Base-by-base conservation (phyloP, 2,329 filamentous ascomycete genomes). In the Clonostachys solani region DNA sequence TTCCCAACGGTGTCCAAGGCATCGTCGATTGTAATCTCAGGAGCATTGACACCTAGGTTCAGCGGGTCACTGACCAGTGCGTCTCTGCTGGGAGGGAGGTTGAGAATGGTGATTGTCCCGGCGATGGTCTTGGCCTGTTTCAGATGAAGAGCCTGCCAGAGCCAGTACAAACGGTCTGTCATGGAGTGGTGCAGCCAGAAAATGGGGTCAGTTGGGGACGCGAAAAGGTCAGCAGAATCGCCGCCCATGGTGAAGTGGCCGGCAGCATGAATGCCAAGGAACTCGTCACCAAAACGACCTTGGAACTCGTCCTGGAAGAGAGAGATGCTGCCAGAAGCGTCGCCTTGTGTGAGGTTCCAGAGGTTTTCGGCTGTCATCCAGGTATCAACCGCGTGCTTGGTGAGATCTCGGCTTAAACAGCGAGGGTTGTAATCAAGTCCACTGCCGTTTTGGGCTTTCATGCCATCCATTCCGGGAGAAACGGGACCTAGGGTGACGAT, bases 191-290 rank as follows among this genome's bases (percentile, higher is more conserved):
- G 56, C 3, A 56, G 51, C 38, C 48, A 59, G 48, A 59, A 59
- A 9, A 50, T 52, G 3, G 60, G 61, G 35, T 63, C 60, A 12
- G 54, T 55, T 29, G 56, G 52, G 2, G 60, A 63, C 12, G 54
- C 50, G 46, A 51, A 62, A 13, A 60, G 53, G 46, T 66, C 65
- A 19, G 50, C 51, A 23, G 52, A 47, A 33, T 54, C 49, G 40
- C 74, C 74, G 15, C 66, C 70, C 13, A 69, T 64, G 12, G 62
- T 63, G 52, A 64, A 72, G 53, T 73, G 71, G 1, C 71, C 69
- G 17, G 58, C 68, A 5, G 56, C 58, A 54, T 71, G 70, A 6
- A 72, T 60, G 18, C 65, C 65, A 18, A 56, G 53, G 33, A 64
- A 57, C 40, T 55, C 56, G 40, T 58, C 60, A 13, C 50, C 52